These are phyloP conservation scores for Rhizopogon vinicolor DNA, from an alignment of 768 basidiomycete species.

Conservation along the genomic window DNA sequence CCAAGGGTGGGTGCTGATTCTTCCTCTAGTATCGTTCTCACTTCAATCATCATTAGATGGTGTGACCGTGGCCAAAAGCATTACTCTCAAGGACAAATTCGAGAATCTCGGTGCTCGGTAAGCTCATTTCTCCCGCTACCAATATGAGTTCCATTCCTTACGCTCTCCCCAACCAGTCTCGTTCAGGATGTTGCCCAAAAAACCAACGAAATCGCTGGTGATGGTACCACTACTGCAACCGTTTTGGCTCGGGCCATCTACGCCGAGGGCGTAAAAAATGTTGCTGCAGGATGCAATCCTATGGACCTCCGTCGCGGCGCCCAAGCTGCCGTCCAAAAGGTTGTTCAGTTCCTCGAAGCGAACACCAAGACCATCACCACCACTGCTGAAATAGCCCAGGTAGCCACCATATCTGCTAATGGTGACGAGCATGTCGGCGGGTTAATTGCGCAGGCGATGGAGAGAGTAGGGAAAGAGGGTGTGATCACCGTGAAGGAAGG, in stretches of 20 bases:
- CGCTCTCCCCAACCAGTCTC: constrained; percentile 45
- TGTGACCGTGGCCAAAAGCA: constrained; percentile 96
- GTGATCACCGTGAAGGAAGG: constrained; percentile 99
- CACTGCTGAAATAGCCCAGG: constrained; percentile 95
- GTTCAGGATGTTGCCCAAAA: constrained; percentile 95
- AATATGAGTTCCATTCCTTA: background rate
- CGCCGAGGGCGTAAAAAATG: constrained; percentile 98
- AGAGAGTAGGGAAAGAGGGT: constrained; percentile 99
- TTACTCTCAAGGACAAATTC: constrained; percentile 94
- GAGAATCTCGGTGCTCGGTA: constrained; percentile 98
- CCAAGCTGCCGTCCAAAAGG: constrained; percentile 93
- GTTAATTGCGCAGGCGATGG: constrained; percentile 98
- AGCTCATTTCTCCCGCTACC: constrained; percentile 18
- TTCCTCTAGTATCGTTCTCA: background rate
- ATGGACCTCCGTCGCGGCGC: constrained; percentile 99
- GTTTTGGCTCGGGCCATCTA: constrained; percentile 97
- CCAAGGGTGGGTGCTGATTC: constrained; percentile 65
- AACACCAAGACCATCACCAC: constrained; percentile 96
- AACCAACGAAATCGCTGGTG: constrained; percentile 96
- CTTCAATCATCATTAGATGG: constrained; percentile 55
- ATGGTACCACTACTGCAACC: constrained; percentile 97
- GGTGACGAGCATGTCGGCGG: constrained; percentile 86
- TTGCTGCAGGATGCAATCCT: constrained; percentile 98
- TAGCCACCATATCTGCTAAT: constrained; percentile 90
- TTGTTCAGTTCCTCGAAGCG: constrained; percentile 83